phyloP scores from a whole-genome alignment of 1,139 yeast genomes.

The Spencermartinsiella ligniputridi region DNA sequence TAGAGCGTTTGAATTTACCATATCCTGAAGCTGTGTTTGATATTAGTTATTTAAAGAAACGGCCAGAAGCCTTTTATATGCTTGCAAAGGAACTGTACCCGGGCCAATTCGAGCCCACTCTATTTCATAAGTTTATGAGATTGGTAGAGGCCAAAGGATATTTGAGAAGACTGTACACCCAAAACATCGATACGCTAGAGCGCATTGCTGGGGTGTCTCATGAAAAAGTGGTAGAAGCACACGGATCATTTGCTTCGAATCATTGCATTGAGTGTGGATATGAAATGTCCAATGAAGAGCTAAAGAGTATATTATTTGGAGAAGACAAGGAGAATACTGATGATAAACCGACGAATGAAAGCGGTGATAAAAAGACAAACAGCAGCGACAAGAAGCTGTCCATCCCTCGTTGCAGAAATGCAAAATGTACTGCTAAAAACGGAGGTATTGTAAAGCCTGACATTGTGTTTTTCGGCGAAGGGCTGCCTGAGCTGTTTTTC shows the following conservation, averaged over 20 bases:
- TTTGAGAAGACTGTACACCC: conserved; percentile 75
- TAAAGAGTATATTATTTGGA: conserved; percentile 44
- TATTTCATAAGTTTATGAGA: conserved; percentile 68
- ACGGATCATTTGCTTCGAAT: conserved; percentile 83
- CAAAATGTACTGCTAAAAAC: conserved; percentile 30
- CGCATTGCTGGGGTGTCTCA: conserved; percentile 71
- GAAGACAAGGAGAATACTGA: conserved; percentile 9
- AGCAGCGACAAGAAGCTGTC: conserved; percentile 27
- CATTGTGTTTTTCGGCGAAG: conserved; percentile 90
- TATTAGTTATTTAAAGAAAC: conserved; percentile 66
- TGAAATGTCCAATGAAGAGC: conserved; percentile 48
- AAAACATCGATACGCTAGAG: conserved; percentile 89
- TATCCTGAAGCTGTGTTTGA: conserved; percentile 96
- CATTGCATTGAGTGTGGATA: conserved; percentile 73
- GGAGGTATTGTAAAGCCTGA: conserved; percentile 82
- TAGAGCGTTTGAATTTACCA: conserved; percentile 70
- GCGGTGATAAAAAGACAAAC: conserved; percentile 6
- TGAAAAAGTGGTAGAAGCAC: conserved; percentile 77
- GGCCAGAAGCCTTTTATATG: conserved; percentile 80
- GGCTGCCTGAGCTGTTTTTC: conserved; percentile 66
- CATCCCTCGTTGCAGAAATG: conserved; percentile 52
- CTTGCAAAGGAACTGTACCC: conserved; percentile 84
- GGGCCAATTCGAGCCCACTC: conserved; percentile 78
- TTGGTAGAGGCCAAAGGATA: conserved; percentile 59
- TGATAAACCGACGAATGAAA: too few relatives aligned